phyloP scores from a whole-genome alignment of 306 rosid species.

The Arachis stenosperma region DNA sequence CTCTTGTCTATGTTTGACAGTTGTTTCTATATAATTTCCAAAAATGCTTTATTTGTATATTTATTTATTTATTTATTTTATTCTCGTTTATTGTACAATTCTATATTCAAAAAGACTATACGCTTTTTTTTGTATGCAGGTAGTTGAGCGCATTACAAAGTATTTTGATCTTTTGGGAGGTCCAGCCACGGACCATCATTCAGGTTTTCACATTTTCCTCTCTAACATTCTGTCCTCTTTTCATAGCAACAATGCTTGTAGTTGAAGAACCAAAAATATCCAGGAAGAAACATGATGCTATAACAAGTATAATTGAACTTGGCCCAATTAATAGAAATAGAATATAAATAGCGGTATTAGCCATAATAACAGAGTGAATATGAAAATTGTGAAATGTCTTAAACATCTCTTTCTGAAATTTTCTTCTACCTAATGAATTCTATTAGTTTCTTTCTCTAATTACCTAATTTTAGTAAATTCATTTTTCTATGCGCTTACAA shows the following conservation, averaged over 20 bases:
- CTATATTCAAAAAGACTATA: not conserved
- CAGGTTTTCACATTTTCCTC: slow-evolving; percentile 59
- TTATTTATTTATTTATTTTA: too few species aligned
- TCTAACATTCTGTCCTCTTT: slow-evolving; percentile 3
- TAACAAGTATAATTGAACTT: too few species aligned
- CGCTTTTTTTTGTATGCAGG: slow-evolving; percentile 41
- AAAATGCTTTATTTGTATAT: too few species aligned
- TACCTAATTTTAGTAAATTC: too few species aligned
- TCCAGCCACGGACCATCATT: slow-evolving; percentile 76
- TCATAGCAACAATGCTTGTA: not conserved
- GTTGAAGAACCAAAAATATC: slow-evolving; percentile 1
- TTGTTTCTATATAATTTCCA: not conserved
- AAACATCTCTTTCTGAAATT: too few species aligned
- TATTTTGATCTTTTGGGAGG: slow-evolving; percentile 91
- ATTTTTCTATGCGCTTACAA: too few species aligned
- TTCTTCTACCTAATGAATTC: too few species aligned
- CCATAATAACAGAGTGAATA: too few species aligned
- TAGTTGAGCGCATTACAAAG: slow-evolving; percentile 73
- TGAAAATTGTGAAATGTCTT: too few species aligned
- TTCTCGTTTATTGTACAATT: not conserved
- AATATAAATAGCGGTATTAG: too few species aligned
- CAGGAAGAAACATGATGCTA: not conserved
- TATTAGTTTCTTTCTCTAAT: too few species aligned
- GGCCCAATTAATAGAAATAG: too few species aligned
- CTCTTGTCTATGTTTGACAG: not conserved